Base-by-base conservation (phyloP, 2,329 filamentous ascomycete species). In the Westerdykella sp. region DNA sequence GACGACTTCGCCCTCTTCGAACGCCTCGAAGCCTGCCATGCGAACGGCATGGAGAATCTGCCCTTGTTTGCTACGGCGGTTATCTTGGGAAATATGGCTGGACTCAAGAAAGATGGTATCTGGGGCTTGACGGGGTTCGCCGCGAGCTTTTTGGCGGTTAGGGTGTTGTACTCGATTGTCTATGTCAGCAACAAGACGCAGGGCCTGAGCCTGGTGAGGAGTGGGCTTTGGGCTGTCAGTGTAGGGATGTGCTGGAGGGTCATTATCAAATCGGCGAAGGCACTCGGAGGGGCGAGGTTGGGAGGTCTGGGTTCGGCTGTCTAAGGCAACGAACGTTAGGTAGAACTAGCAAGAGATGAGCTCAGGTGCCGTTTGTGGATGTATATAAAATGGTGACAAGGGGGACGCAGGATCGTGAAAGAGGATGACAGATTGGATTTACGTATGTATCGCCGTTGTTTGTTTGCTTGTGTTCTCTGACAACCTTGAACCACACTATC, bases 1-100 rank as follows among this genome's bases (percentile, higher is more conserved):
- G 59, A 64, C 12, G 57, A 55, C 5, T 72, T 66, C 47, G 67
- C 62, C 11, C 61, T 56, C 6, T 74, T 65, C 41, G 71, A 75
- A 56, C 69, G 73, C 34, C 62, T 67, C 16, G 65, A 71, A 45
- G 63, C 68, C 5, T 73, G 70, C 28, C 70, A 74, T 47, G 59
- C 65, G 22, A 74, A 74, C 50, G 65, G 66, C 22, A 60, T 73
- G 47, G 72, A 76, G 57, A 72, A 69, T 41, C 57, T 74, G 42
- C 68, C 72, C 1, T 47, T 75, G 7, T 74, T 73, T 46, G 54
- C 69, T 9, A 62, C 69, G 1, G 68, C 71, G 2, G 59, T 74
- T 7, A 57, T 74, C 12, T 56, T 69, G 5, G 71, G 69, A 0
- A 65, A 73, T 35, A 49, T 73, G 40, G 72, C 68, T 43, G 57